phyloP scores from a whole-genome alignment of 2,329 filamentous ascomycete species.

The Xylaria sp. region DNA sequence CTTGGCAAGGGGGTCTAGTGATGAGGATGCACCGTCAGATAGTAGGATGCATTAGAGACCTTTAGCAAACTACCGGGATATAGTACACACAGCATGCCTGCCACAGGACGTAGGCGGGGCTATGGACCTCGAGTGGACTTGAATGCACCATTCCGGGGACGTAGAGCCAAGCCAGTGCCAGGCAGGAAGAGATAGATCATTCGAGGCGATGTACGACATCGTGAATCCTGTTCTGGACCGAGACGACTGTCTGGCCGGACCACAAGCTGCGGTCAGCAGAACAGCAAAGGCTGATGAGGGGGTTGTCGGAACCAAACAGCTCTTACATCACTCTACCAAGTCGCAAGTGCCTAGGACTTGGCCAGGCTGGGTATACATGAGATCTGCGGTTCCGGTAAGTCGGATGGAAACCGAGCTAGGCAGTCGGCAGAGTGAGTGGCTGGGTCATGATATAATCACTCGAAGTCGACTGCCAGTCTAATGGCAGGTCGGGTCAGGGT shows the following conservation, averaged over 20 bases:
- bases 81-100: constrained; percentile 9
- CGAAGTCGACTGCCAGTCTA: constrained; percentile 2
- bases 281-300: constrained; percentile 18
- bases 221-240: neutral
- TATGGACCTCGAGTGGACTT: neutral
- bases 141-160: neutral
- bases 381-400: constrained; percentile 20
- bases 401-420: constrained; percentile 1
- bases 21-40: constrained; percentile 5
- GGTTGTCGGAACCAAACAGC: constrained; percentile 1
- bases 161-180: constrained; percentile 1
- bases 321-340: constrained; percentile 9
- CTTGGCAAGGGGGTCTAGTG: constrained; percentile 23
- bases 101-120: constrained; percentile 1
- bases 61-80: constrained; percentile 9
- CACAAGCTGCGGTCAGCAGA: constrained; percentile 34
- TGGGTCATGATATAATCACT: constrained; percentile 4
- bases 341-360: constrained; percentile 8
- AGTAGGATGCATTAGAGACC: constrained; percentile 7
- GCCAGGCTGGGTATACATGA: constrained; percentile 15
- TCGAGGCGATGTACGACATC: constrained; percentile 10
- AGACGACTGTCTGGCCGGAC: constrained; percentile 10
- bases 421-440: constrained; percentile 6
- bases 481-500: no score
- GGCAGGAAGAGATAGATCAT: constrained; percentile 5